phyloP scores from a whole-genome alignment of 352 stramenopile species.

The Aphanomyces euteiches region DNA sequence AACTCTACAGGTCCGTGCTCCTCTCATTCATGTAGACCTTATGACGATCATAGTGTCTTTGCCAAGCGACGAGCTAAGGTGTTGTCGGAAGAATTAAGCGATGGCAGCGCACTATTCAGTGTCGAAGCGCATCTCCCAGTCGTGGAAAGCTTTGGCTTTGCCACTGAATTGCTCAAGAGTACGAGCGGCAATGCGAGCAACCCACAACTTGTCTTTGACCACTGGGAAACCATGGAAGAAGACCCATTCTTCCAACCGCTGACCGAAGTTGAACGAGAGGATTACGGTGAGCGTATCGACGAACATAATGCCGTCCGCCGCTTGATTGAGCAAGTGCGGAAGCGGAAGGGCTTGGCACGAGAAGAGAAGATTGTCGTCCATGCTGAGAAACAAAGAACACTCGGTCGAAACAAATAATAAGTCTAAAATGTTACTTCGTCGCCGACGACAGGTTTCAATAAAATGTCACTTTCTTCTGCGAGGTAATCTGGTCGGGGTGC shows the following conservation, averaged over 20 bases:
- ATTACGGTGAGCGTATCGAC: conserved; percentile 90
- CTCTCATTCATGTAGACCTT: neutral
- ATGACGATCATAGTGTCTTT: conserved; percentile 58
- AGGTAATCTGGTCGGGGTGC: too few relatives aligned
- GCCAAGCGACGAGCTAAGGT: conserved; percentile 90
- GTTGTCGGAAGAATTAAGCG: conserved; percentile 80
- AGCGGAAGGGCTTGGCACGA: conserved; percentile 90
- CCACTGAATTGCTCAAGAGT: conserved; percentile 90
- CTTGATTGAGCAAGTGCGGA: conserved; percentile 92
- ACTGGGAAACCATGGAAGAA: conserved; percentile 92
- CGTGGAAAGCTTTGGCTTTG: conserved; percentile 92
- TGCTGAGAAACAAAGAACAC: conserved; percentile 95
- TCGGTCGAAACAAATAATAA: conserved; percentile 85
- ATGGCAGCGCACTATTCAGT: conserved; percentile 92
- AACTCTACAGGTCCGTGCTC: conserved; percentile 74
- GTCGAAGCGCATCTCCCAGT: conserved; percentile 92
- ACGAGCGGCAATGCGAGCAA: conserved; percentile 94
- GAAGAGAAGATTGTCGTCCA: conserved; percentile 95
- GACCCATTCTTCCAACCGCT: conserved; percentile 96
- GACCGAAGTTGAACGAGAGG: conserved; percentile 94
- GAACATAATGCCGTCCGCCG: conserved; percentile 92
- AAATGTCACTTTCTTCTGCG: too few relatives aligned
- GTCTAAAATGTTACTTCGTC: neutral
- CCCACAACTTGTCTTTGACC: conserved; percentile 93
- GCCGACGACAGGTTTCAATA: too few relatives aligned